Percentiles rank a stretch among this genome's conserved stretches.
phyloP scores from a whole-genome alignment of 208 protist genomes.

The Kentomonas sorsogonicus region DNA sequence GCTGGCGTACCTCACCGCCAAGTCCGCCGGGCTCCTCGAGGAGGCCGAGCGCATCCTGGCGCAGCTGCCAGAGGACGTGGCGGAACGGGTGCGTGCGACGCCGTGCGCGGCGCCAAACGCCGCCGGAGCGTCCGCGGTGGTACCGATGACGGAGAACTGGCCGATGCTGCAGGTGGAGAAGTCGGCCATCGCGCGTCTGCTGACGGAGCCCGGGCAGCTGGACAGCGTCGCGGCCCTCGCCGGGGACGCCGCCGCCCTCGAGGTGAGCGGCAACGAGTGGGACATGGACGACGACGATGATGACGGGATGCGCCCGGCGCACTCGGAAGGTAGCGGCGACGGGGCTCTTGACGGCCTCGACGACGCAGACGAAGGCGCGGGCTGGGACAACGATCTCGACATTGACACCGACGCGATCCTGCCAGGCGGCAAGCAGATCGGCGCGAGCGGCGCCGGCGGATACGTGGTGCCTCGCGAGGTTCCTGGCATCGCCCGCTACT shows the following conservation, averaged over 20 bases:
- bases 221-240: slow-evolving; percentile 28
- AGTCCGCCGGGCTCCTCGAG: background rate
- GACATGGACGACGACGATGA: slow-evolving; percentile 54
- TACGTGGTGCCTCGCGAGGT: slow-evolving; percentile 53
- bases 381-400: slow-evolving; percentile 77
- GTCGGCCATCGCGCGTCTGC: slow-evolving; percentile 64
- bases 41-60: slow-evolving; percentile 30
- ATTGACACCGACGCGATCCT: slow-evolving; percentile 46
- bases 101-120: background rate
- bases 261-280: slow-evolving; percentile 38
- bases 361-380: slow-evolving; percentile 26
- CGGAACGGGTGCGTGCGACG: slow-evolving; percentile 28
- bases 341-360: slow-evolving; percentile 6
- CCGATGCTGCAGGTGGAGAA: slow-evolving; percentile 77
- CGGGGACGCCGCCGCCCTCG: slow-evolving; percentile 23
- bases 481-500: slow-evolving; percentile 52
- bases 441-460: slow-evolving; percentile 9
- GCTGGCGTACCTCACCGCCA: slow-evolving; percentile 86
- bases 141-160: slow-evolving; percentile 64
- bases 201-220: slow-evolving; percentile 57
- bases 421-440: background rate
- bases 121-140: slow-evolving; percentile 6
- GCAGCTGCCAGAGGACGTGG: slow-evolving; percentile 84
- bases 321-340: background rate
- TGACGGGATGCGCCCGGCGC: slow-evolving; percentile 8